These are phyloP conservation scores for Discostella stelligeroides DNA, from an alignment of 108 stramenopile genomes.

Conservation along the genomic window DNA sequence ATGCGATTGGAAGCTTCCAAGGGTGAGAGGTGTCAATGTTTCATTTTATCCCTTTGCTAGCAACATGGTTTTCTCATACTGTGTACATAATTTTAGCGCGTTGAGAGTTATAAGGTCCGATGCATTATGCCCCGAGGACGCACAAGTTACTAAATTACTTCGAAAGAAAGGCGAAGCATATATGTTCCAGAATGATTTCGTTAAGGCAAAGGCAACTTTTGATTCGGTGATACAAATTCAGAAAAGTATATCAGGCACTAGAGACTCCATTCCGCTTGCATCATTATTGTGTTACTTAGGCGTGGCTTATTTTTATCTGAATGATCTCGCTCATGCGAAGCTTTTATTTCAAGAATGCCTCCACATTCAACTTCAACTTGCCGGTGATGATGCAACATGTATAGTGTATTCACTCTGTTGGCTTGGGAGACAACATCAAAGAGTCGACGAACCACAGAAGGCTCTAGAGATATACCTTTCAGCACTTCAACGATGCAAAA, in stretches of 20 bases:
- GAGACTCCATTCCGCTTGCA: slow-evolving; percentile 33
- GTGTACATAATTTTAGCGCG: slow-evolving; percentile 17
- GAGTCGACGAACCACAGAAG: slow-evolving; percentile 28
- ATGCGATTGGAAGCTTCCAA: slow-evolving; percentile 57
- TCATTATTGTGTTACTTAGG: slow-evolving; percentile 47
- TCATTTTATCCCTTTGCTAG: too few species aligned
- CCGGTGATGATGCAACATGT: slow-evolving; percentile 23
- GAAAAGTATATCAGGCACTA: slow-evolving; percentile 20
- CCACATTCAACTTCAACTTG: slow-evolving; percentile 29
- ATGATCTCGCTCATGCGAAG: slow-evolving; percentile 43
- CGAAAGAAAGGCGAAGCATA: slow-evolving; percentile 50
- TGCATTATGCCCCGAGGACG: slow-evolving; percentile 10
- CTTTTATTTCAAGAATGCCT: slow-evolving; percentile 47
- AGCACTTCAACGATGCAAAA: slow-evolving; percentile 47
- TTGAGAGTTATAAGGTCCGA: slow-evolving; percentile 35
- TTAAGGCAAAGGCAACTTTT: slow-evolving; percentile 46
- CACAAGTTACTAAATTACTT: slow-evolving; percentile 35
- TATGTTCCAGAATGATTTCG: slow-evolving; percentile 43
- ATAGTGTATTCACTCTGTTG: slow-evolving; percentile 42
- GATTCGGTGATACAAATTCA: slow-evolving; percentile 41
- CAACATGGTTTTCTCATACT: not conserved
- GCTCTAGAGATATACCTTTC: slow-evolving; percentile 44
- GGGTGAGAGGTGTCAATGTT: slow-evolving; percentile 24
- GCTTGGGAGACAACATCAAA: slow-evolving; percentile 45
- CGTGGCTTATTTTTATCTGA: slow-evolving; percentile 37